phyloP scores from a whole-genome alignment of 2,329 filamentous ascomycete species.

The Stemphylium lycopersici region DNA sequence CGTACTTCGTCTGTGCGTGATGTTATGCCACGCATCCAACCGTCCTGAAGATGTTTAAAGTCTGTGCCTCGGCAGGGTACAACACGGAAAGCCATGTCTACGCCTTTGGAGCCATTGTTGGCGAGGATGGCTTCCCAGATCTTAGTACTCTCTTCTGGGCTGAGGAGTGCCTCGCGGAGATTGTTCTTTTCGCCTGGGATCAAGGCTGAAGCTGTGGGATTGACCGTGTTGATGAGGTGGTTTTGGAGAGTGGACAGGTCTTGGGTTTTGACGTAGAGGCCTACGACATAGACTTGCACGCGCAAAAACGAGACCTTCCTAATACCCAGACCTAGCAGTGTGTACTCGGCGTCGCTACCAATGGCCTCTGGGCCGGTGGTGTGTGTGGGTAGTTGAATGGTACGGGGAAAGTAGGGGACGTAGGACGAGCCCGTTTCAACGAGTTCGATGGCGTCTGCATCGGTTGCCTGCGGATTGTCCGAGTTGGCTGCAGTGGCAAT shows the following conservation, averaged over 20 bases:
- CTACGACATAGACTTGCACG: constrained; percentile 94
- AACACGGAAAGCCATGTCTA: constrained; percentile 81
- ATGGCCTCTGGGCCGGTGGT: constrained; percentile 30
- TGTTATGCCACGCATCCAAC: constrained; percentile 84
- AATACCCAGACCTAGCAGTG: constrained; percentile 84
- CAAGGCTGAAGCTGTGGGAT: constrained; percentile 78
- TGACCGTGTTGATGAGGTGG: constrained; percentile 76
- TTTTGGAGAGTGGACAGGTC: constrained; percentile 83
- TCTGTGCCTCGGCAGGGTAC: constrained; percentile 93
- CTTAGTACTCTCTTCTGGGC: constrained; percentile 70
- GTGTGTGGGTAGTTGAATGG: constrained; percentile 65
- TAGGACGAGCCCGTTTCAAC: constrained; percentile 81
- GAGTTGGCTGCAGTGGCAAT: constrained; percentile 51
- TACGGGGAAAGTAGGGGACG: constrained; percentile 79
- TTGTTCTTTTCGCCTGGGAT: constrained; percentile 80
- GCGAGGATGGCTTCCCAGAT: constrained; percentile 75
- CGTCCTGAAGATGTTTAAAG: constrained; percentile 90
- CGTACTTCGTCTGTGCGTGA: constrained; percentile 66
- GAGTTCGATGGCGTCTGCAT: constrained; percentile 69
- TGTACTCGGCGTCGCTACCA: constrained; percentile 68
- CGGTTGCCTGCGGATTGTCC: constrained; percentile 38
- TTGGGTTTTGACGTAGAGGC: constrained; percentile 84
- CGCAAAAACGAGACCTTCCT: constrained; percentile 87
- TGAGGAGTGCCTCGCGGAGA: constrained; percentile 71
- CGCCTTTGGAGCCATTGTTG: constrained; percentile 56